Evolutionary conservation across 1,284 basidiomycete genomes (phyloP).

Genomic region (Apiotrichum sp.): DNA sequence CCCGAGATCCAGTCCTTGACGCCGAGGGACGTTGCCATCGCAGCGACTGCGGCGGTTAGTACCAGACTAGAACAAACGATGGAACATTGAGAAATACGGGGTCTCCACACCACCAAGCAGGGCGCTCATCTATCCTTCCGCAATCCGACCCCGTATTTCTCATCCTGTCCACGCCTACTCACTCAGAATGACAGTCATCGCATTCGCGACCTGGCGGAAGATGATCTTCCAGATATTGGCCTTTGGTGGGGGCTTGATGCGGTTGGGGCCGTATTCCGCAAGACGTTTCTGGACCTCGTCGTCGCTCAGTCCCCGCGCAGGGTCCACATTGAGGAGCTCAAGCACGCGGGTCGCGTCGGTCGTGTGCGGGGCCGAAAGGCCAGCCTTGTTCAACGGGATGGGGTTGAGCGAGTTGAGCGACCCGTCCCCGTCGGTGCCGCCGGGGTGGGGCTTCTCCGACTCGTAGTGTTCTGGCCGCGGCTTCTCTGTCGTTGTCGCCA

Average conservation of each 20-base stretch:
- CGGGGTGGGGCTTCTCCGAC: no score
- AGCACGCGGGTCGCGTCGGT: conserved; percentile 31
- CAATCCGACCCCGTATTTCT: no score
- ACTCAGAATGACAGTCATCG: conserved; percentile 45
- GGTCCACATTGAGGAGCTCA: conserved; percentile 31
- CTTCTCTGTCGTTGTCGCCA: no score
- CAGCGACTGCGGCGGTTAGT: conserved; percentile 48
- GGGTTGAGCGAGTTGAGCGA: no score
- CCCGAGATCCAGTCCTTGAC: conserved; percentile 61
- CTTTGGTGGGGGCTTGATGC: conserved; percentile 43
- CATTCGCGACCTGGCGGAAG: conserved; percentile 44
- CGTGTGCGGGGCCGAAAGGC: conserved; percentile 26
- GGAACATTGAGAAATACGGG: no score
- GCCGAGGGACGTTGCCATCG: conserved; percentile 59
- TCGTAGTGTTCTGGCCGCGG: no score
- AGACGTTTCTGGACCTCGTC: conserved; percentile 27
- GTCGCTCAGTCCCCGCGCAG: conserved; percentile 30
- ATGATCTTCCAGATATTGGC: conserved; percentile 37
- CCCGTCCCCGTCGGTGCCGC: no score
- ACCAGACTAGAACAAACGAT: no score
- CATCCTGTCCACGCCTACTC: conserved; percentile 10
- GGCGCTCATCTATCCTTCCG: no score
- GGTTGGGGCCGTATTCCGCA: conserved; percentile 43
- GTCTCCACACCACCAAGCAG: no score
- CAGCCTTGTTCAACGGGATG: neutral